phyloP scores from a whole-genome alignment of 208 protist species.

The Trichomonas vaginalis region DNA sequence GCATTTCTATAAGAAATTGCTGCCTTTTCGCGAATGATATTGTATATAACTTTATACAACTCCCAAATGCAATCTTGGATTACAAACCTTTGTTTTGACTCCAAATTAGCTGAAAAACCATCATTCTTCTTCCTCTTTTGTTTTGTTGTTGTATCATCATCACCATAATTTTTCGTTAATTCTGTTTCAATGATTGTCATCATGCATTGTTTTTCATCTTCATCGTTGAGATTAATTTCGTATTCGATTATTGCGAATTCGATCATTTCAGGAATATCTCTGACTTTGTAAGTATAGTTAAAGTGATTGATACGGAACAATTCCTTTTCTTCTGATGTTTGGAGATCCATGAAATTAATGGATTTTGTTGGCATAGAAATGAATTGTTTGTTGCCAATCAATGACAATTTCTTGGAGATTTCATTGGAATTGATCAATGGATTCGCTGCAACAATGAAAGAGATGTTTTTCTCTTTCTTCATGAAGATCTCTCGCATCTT shows the following conservation, averaged over 20 bases:
- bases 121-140: no score
- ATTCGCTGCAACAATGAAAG: neutral
- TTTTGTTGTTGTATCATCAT: no score
- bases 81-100: no score
- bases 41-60: neutral
- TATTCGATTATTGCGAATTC: neutral
- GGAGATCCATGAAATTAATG: neutral
- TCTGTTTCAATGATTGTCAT: neutral
- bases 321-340: no score
- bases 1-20: neutral
- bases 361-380: neutral
- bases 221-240: neutral
- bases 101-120: no score
- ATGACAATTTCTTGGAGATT: neutral
- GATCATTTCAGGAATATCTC: neutral
- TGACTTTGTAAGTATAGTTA: neutral
- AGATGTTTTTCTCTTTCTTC: neutral
- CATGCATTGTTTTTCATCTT: neutral
- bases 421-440: neutral
- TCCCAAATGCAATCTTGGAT: neutral
- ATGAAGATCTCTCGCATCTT: neutral
- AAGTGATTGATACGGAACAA: neutral
- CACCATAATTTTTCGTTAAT: neutral
- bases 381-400: neutral
- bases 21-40: neutral